Evolutionary conservation across 768 basidiomycete genomes (phyloP), one percentile per base, ranked within the genome.

Genomic region (Tremella mesenterica): DNA sequence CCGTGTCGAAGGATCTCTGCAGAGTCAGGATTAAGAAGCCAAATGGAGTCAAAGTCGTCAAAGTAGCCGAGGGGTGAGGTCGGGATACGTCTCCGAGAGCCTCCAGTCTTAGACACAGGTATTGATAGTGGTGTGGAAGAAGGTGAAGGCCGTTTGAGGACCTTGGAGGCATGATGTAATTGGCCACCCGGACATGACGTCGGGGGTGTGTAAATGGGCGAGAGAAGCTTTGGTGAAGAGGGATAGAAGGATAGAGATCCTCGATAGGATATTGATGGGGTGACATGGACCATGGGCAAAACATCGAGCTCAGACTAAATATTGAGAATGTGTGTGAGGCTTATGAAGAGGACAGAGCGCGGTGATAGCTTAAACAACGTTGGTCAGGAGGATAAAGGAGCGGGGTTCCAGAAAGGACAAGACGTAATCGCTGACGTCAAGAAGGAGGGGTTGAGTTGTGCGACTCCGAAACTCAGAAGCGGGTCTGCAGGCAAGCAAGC

Each of bases 1-100:
- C 86, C 85, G 76, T 87, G 86, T 69, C 86, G 81, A 54, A 88
- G 85, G 54, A 88, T 82, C 76, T 85, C 86, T 87, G 60, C 29
- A 28, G 52, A 54, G 41, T 53, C 50, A 50, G 29, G 33, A 50
- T 41, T 23, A n/a, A 41, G 38, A 4, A 18, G 38, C 38, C n/a
- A 41, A 14, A 41, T 18, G 38, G 23, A 23, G 5, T n/a, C n/a
- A 5, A 23, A 41, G 8, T 18, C n/a, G 38, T 23, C 38, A n/a
- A 23, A 41, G 38, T 23, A 5, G 23, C n/a, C 38, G 38, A 41
- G 38, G 14, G 38, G 38, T 23, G 38, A 23, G n/a, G 38, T 41
- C 4, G 38, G 38, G 16, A 12, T 56, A 60, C 26, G 36, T 49
- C 48, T 44, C 18, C 31, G 44, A 48, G 34, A 33, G 21, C 23